Percentiles rank a stretch among this genome's conserved stretches.
Conservation (phyloP, 2,329 filamentous ascomycete genomes). For the Aspergillus awamori region DNA sequence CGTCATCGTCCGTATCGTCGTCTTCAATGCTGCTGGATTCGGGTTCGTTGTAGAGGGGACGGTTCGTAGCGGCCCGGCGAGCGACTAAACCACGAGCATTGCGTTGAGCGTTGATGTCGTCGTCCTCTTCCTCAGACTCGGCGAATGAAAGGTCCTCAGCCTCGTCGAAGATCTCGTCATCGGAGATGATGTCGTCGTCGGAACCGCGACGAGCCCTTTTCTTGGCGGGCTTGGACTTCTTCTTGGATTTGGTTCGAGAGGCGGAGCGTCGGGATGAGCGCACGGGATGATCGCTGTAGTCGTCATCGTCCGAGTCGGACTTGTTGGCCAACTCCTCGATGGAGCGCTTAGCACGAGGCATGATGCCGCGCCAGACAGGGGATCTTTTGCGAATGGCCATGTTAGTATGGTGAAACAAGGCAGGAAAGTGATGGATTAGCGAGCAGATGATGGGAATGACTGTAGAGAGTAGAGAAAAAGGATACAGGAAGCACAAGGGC, state of each 20-base stretch:
- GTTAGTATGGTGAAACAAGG: neutral
- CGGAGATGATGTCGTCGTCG: constrained; percentile 46
- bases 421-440: neutral
- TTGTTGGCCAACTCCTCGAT: constrained; percentile 48
- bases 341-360: constrained; percentile 45
- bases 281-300: constrained; percentile 45
- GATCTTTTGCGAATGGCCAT: constrained; percentile 2
- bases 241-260: constrained; percentile 36
- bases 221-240: constrained; percentile 37
- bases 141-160: constrained; percentile 48
- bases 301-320: constrained; percentile 50
- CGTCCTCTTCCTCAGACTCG: constrained; percentile 51
- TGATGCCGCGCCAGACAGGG: constrained; percentile 23
- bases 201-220: constrained; percentile 51
- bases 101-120: constrained; percentile 49
- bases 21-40: constrained; percentile 47
- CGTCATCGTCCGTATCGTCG: constrained; percentile 32
- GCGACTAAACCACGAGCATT: constrained; percentile 62
- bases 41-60: constrained; percentile 60
- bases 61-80: constrained; percentile 59
- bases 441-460: neutral
- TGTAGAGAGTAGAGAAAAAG: neutral
- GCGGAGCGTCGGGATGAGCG: constrained; percentile 32
- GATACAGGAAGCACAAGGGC: neutral
- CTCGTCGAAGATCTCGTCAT: constrained; percentile 40